Evolutionary conservation across 2,329 filamentous ascomycete genomes (phyloP).

Genomic region (Thermomyces lanuginosus): DNA sequence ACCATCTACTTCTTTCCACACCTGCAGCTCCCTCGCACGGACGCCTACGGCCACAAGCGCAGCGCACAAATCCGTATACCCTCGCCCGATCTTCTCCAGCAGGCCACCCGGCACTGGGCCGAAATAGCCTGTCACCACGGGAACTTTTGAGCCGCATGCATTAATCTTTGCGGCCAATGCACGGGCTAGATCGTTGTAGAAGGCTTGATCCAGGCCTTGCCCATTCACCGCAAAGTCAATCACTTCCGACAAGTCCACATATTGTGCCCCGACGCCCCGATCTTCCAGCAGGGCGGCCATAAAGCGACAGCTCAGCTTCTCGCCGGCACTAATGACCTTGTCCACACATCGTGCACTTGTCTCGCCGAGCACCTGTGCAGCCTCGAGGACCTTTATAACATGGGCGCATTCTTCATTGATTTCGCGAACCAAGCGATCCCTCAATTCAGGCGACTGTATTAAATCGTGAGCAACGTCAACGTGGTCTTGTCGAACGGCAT

Average conservation of each 20-base stretch:
- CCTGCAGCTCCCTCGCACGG: slow-evolving; percentile 75
- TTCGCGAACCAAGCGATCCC: slow-evolving; percentile 43
- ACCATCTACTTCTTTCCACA: slow-evolving; percentile 98
- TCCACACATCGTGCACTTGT: slow-evolving; percentile 67
- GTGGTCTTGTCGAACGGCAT: slow-evolving; percentile 71
- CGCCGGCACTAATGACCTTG: slow-evolving; percentile 83
- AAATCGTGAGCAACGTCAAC: slow-evolving; percentile 51
- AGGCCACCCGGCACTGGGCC: slow-evolving; percentile 82
- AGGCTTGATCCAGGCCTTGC: slow-evolving; percentile 45
- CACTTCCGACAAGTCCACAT: slow-evolving; percentile 73
- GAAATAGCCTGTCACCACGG: slow-evolving; percentile 85
- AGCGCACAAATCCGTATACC: slow-evolving; percentile 92
- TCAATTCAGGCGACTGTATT: slow-evolving; percentile 41
- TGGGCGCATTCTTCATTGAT: slow-evolving; percentile 67
- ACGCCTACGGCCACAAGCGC: slow-evolving; percentile 79
- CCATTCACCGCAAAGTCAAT: slow-evolving; percentile 47
- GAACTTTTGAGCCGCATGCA: slow-evolving; percentile 50
- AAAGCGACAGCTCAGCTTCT: slow-evolving; percentile 86
- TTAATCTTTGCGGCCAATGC: slow-evolving; percentile 48
- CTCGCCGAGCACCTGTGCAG: slow-evolving; percentile 45
- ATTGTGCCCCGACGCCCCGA: slow-evolving; percentile 66
- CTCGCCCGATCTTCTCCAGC: slow-evolving; percentile 79
- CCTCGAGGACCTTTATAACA: slow-evolving; percentile 57
- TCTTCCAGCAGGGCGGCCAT: slow-evolving; percentile 76
- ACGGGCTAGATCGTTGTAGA: slow-evolving; percentile 50